These are phyloP conservation scores for Cucumis melo DNA, from an alignment of 306 rosid genomes.

Conservation along the genomic window DNA sequence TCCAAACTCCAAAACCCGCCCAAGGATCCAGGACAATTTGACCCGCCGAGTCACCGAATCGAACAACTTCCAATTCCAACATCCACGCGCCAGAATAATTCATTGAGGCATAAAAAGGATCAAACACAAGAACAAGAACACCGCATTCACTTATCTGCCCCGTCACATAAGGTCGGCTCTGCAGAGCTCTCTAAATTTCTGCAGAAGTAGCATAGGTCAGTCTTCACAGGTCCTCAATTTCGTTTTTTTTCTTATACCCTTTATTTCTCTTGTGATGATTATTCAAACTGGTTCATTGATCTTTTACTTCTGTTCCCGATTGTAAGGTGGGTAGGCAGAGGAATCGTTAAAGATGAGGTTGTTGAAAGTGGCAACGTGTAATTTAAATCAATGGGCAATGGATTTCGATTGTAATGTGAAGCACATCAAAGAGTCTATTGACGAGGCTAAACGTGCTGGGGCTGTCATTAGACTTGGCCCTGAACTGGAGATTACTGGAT, in stretches of 20 bases:
- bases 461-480: constrained; percentile 84
- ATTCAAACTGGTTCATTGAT: neutral
- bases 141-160: neutral
- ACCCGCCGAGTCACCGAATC: neutral
- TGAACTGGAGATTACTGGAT: constrained; percentile 90
- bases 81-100: neutral
- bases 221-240: neutral
- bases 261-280: neutral
- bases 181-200: neutral
- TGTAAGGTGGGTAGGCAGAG: neutral
- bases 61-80: neutral
- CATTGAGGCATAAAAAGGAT: neutral
- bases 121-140: neutral
- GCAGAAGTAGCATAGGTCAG: neutral
- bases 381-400: constrained; percentile 98
- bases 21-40: neutral
- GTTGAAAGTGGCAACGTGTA: constrained; percentile 82
- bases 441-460: constrained; percentile 49
- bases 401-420: constrained; percentile 64
- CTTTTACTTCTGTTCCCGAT: neutral
- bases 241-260: neutral
- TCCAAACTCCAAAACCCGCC: neutral
- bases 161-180: neutral
- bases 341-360: constrained; percentile 47
- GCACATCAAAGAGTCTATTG: constrained; percentile 60